Base-by-base conservation (phyloP, 164 flowering plant genomes). In the Akebia trifoliata region DNA sequence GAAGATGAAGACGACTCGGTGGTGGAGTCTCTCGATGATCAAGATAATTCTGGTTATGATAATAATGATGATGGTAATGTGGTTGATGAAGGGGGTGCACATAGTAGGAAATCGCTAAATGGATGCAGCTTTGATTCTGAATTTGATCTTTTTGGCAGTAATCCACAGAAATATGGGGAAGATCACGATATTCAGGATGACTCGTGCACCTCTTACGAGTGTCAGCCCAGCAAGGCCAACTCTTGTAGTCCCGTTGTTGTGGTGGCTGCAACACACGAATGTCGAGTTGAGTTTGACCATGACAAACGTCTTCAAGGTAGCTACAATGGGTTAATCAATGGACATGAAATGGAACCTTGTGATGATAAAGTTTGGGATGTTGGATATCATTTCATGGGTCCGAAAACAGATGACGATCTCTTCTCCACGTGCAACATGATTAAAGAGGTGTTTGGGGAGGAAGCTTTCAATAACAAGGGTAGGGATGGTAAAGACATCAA, bases 361-460 rank as follows among this genome's bases (percentile, higher is more conserved):
- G 80, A 81, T 65, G 31, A 72, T 4, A 76, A 71, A 67, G 74
- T 56, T 14, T 83, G 87, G 84, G 80, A 74, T 61, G 62, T 45
- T 31, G 76, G 75, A 14, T 80, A 64, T 51, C 18, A n/a, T n/a
- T n/a, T 67, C 24, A 26, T 65, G 17, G 64, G 80, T 52, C 42
- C 69, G 0, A 68, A 57, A 32, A 61, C 62, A 47, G 64, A 73
- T 32, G 54, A 71, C 9, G 90, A 83, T 53, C 70, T 84, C 52
- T 68, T 80, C 32, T 78, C 90, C 22, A 79, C 87, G 0, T 70
- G 72, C 72, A 78, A 68, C 48, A 66, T 83, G 84, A 83, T 83
- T 28, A 80, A 83, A 66, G 81, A 82, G 72, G 84, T 83, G 20
- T 81, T 86, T 54, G 83, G 93, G 25, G 76, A 70, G 15, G 84